Percentiles rank a stretch among this genome's conserved stretches.
phyloP scores from a whole-genome alignment of 2,329 filamentous ascomycete genomes.

The Tetracladium maxilliforme region DNA sequence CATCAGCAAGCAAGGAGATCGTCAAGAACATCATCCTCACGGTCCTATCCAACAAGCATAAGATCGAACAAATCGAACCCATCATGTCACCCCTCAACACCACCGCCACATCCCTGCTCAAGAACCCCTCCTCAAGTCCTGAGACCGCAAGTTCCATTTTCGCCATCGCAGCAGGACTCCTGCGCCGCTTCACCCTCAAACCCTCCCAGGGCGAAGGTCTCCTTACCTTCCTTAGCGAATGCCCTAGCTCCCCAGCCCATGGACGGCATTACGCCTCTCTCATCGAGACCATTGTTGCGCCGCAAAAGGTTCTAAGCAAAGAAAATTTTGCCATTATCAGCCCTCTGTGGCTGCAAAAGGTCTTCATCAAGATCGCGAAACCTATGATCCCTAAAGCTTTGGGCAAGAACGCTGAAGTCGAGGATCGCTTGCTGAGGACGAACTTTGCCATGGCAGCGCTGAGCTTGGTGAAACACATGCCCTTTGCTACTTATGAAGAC shows the following conservation, averaged over 20 bases:
- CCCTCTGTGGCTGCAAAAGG: conserved; percentile 9
- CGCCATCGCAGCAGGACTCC: conserved; percentile 1
- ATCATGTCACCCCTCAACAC: too few relatives aligned
- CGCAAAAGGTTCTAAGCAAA: conserved; percentile 10
- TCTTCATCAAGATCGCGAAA: too few relatives aligned
- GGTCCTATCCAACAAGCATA: too few relatives aligned
- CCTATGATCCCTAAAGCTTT: too few relatives aligned
- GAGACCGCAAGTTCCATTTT: conserved; percentile 8
- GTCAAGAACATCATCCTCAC: conserved; percentile 14
- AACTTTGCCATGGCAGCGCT: too few relatives aligned
- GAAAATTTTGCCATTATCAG: conserved; percentile 13
- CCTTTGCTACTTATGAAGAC: too few relatives aligned
- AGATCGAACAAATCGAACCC: too few relatives aligned
- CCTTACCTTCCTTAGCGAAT: conserved; percentile 6
- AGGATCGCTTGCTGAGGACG: too few relatives aligned
- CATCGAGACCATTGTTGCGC: conserved; percentile 6
- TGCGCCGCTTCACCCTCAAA: conserved; percentile 1
- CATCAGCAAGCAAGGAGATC: conserved; percentile 15
- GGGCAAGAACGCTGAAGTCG: too few relatives aligned
- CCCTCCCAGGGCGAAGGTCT: conserved; percentile 9
- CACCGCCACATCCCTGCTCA: background rate
- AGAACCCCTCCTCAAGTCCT: conserved; percentile 9
- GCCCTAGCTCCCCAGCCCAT: background rate
- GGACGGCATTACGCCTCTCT: conserved; percentile 6
- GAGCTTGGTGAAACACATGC: too few relatives aligned